Conservation (phyloP, 306 rosid species). For the Sicyos baderoa region DNA sequence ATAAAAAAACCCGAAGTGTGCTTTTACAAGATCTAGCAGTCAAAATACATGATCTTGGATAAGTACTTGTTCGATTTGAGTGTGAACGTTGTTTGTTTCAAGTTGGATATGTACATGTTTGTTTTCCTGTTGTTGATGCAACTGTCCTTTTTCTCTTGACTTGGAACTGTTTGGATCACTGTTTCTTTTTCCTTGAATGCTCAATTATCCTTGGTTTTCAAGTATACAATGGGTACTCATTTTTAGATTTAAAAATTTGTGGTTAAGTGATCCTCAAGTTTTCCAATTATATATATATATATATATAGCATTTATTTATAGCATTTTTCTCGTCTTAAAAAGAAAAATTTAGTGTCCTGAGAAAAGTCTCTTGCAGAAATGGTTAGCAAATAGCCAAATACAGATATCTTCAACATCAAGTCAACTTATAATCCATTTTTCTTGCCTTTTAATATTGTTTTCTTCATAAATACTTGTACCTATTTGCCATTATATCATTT, state of each 20-base stretch:
- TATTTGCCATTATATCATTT: not conserved
- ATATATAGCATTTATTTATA: not conserved
- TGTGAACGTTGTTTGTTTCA: slow-evolving; percentile 1
- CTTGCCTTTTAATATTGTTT: not conserved
- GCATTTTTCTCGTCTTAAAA: not conserved
- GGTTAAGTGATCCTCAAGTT: not conserved
- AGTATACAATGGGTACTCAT: not conserved
- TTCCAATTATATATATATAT: not conserved
- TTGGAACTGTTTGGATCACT: not conserved
- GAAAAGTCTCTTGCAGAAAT: not conserved
- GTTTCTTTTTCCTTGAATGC: not conserved
- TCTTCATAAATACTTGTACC: not conserved
- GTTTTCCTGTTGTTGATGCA: not conserved
- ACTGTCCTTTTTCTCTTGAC: not conserved
- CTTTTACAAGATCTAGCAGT: not conserved
- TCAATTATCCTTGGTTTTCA: not conserved
- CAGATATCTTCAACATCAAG: not conserved
- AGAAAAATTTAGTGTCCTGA: not conserved
- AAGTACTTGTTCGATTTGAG: slow-evolving; percentile 7
- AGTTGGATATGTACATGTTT: not conserved
- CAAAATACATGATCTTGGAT: not conserved
- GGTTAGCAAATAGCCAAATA: not conserved
- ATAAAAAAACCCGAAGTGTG: not conserved
- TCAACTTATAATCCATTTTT: not conserved
- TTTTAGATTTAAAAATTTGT: not conserved